Conservation (phyloP, 1,284 basidiomycete species). For the Ustilago xerochloae region DNA sequence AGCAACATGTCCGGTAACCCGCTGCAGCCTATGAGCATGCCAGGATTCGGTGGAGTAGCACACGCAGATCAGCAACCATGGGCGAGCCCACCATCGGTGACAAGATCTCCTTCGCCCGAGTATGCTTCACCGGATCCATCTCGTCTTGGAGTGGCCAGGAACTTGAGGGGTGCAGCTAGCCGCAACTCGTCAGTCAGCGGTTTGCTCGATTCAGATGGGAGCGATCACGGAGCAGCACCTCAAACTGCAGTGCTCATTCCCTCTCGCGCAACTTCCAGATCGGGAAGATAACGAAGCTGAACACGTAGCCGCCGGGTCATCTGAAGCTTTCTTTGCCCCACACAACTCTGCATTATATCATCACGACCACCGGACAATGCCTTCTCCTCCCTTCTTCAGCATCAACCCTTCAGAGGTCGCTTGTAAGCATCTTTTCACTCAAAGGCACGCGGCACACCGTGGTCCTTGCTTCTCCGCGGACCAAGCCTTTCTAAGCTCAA, state of each 20-base stretch:
- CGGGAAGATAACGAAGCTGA: not conserved
- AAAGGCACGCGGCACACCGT: no score
- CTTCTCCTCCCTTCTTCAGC: not conserved
- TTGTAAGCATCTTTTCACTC: no score
- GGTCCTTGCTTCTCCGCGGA: no score
- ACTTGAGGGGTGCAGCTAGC: slow-evolving; percentile 1
- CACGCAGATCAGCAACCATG: slow-evolving; percentile 22
- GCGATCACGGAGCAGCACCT: slow-evolving; percentile 22
- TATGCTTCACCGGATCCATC: slow-evolving; percentile 15
- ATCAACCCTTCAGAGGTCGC: no score
- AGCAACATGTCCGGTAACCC: slow-evolving; percentile 37
- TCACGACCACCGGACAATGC: no score
- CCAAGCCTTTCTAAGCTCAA: no score
- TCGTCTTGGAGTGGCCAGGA: slow-evolving; percentile 7
- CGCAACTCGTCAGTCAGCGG: slow-evolving; percentile 31
- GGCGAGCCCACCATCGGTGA: slow-evolving; percentile 27
- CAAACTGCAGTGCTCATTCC: slow-evolving; percentile 26
- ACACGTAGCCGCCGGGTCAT: not conserved
- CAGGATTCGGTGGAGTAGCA: slow-evolving; percentile 8
- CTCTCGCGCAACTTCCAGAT: slow-evolving; percentile 16
- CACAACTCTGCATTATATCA: not conserved
- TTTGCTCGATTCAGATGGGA: slow-evolving; percentile 37
- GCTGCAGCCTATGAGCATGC: slow-evolving; percentile 28
- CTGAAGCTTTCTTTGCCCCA: not conserved
- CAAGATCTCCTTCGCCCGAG: slow-evolving; percentile 27